These are phyloP conservation scores for Colletotrichum nymphaeae DNA, from an alignment of 2,329 filamentous ascomycete species.

Conservation along the genomic window DNA sequence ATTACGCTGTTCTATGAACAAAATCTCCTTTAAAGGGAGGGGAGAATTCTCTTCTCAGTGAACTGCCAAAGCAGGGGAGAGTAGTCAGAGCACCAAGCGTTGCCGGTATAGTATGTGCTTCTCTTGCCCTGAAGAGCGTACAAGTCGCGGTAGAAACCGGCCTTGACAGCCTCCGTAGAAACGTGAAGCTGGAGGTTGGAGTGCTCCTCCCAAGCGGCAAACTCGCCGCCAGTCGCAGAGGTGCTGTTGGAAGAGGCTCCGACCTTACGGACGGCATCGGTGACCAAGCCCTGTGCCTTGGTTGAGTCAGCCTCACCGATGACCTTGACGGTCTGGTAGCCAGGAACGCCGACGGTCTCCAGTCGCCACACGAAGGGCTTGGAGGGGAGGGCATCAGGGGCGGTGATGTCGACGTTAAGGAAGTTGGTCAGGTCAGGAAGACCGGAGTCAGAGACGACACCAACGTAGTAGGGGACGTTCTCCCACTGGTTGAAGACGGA, in stretches of 20 bases:
- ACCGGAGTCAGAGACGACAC: constrained; percentile 22
- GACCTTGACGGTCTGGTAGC: constrained; percentile 37
- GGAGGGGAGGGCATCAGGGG: constrained; percentile 21
- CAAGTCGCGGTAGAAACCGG: constrained; percentile 30
- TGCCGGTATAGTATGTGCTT: constrained; percentile 29
- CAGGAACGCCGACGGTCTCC: constrained; percentile 36
- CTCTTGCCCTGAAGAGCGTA: constrained; percentile 35
- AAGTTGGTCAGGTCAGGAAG: constrained; percentile 32
- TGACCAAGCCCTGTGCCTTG: constrained; percentile 24
- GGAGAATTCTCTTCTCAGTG: constrained; percentile 30
- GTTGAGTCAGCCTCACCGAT: constrained; percentile 32
- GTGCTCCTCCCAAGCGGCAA: constrained; percentile 23
- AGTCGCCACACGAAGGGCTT: constrained; percentile 36
- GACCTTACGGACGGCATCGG: constrained; percentile 15
- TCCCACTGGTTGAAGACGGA: constrained; percentile 38
- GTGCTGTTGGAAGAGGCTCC: constrained; percentile 5
- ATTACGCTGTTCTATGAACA: neutral
- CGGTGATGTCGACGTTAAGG: constrained; percentile 35
- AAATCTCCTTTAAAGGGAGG: neutral
- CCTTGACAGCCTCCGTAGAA: constrained; percentile 27
- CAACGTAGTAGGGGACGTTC: constrained; percentile 28
- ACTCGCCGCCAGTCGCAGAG: constrained; percentile 12
- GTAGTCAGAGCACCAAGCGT: constrained; percentile 34
- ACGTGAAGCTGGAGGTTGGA: constrained; percentile 33
- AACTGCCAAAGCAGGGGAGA: constrained; percentile 35